Evolutionary conservation across 441 rosid species (phyloP).

Genomic region (Pelargonium myrrhifolium): DNA sequence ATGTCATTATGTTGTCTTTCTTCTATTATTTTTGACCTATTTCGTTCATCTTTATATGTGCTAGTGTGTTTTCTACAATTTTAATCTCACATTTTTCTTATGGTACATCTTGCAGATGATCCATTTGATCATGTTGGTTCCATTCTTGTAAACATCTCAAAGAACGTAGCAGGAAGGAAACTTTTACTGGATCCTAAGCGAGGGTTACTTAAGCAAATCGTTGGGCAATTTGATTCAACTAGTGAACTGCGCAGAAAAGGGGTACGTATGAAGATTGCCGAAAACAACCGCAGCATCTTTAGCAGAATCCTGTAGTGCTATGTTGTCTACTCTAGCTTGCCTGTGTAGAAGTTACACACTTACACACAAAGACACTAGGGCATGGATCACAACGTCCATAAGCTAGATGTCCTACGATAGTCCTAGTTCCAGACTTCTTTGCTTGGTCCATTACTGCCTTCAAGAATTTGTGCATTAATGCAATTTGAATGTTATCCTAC

Average conservation of each 20-base stretch:
- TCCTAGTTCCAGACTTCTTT: too few species aligned
- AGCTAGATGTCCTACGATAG: too few species aligned
- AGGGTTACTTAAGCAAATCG: conserved; percentile 71
- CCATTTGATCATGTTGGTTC: conserved; percentile 89
- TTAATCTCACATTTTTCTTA: conserved; percentile 20
- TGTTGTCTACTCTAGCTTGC: not conserved
- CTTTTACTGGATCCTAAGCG: conserved; percentile 68
- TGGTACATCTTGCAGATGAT: conserved; percentile 47
- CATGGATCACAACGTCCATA: too few species aligned
- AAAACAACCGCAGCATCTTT: not conserved
- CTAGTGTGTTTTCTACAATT: not conserved
- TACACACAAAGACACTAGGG: too few species aligned
- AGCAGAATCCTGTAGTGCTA: not conserved
- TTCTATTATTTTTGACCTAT: not conserved
- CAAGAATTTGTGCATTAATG: too few species aligned
- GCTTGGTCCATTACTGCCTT: too few species aligned
- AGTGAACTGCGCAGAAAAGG: conserved; percentile 67
- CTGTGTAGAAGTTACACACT: not conserved
- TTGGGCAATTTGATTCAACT: conserved; percentile 68
- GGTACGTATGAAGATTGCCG: conserved; percentile 35
- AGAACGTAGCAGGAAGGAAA: conserved; percentile 74
- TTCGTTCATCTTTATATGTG: not conserved
- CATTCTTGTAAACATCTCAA: conserved; percentile 80
- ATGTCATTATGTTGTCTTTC: not conserved
- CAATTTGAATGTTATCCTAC: not conserved